Evolutionary conservation across 768 basidiomycete species (phyloP), one percentile per base, ranked within the genome.

Genomic region (Candolleomyces aberdarensis): DNA sequence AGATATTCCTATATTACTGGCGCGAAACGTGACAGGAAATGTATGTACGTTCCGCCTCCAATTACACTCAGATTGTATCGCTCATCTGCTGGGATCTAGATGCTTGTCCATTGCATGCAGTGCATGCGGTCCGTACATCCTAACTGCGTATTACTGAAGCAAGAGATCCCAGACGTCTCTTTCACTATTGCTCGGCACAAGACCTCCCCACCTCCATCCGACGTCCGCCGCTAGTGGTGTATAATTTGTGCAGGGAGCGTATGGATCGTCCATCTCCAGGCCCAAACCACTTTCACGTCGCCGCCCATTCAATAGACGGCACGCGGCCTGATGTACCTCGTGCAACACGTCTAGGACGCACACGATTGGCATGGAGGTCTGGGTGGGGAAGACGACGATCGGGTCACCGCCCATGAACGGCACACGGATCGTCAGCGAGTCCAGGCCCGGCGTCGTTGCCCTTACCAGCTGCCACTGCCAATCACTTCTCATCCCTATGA

Each of bases 121-220:
- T 36, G 36, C 6, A 11, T 6, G 6, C 36, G 36, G 36, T 17
- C 46, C 20, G 20, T 47, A 7, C n/a, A 47, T 51, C 14, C 19
- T n/a, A 31, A 17, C 11, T 36, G 36, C 11, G 36, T 36, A 19
- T 57, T 26, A 57, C 19, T 26, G 29, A 13, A 59, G 58, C 7
- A 50, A 19, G 14, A 59, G 48, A n/a, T 50, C 5, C 58, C 58
- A 59, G 14, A 59, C 58, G 17, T 59, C 58, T 32, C 47, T 31
- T 20, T 59, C 58, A 19, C 8, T 39, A 13, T 15, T 32, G 49
- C 58, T 59, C 8, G 58, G 32, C 3, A 36, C 20, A 36, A 59
- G 58, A 15, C 58, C 58, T 41, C 20, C 29, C 58, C 58, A 59
- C 31, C 32, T 47, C 57, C 57, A 49, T n/a, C 44, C 57, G n/a